Conservation (phyloP, 108 stramenopile genomes). For the Cylindrotheca fusiformis region DNA sequence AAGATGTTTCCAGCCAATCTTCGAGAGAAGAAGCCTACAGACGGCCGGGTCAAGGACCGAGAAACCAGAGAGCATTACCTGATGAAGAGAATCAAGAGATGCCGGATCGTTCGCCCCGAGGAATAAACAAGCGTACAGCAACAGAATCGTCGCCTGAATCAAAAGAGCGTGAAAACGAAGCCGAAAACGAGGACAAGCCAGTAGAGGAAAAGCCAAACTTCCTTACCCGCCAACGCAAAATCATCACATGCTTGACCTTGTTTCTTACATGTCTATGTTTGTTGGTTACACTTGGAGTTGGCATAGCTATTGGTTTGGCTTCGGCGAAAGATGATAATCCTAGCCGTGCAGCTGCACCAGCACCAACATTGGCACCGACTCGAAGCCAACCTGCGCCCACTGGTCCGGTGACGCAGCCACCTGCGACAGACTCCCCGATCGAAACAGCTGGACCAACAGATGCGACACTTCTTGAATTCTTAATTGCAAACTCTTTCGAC, state of each 20-base stretch:
- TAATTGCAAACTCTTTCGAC: constrained; percentile 26
- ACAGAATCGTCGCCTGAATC: too few relatives aligned
- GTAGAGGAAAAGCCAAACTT: neutral
- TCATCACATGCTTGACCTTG: neutral
- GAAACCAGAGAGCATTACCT: too few relatives aligned
- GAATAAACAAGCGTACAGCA: too few relatives aligned
- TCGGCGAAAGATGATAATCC: neutral
- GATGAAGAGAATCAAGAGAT: too few relatives aligned
- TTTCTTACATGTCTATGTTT: neutral
- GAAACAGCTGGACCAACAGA: neutral
- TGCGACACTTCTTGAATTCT: constrained; percentile 6
- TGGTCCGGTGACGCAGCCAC: neutral
- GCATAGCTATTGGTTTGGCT: neutral
- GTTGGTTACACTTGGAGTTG: neutral
- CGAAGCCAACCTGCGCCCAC: neutral
- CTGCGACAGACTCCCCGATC: neutral
- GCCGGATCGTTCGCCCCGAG: too few relatives aligned
- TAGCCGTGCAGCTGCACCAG: neutral
- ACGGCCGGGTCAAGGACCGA: too few relatives aligned
- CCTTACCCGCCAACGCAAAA: neutral
- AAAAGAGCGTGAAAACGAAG: neutral
- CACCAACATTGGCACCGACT: neutral
- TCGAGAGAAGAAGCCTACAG: too few relatives aligned
- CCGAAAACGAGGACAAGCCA: neutral
- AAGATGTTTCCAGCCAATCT: too few relatives aligned